Conservation (phyloP, 306 rosid species). For the Vigna mungo region DNA sequence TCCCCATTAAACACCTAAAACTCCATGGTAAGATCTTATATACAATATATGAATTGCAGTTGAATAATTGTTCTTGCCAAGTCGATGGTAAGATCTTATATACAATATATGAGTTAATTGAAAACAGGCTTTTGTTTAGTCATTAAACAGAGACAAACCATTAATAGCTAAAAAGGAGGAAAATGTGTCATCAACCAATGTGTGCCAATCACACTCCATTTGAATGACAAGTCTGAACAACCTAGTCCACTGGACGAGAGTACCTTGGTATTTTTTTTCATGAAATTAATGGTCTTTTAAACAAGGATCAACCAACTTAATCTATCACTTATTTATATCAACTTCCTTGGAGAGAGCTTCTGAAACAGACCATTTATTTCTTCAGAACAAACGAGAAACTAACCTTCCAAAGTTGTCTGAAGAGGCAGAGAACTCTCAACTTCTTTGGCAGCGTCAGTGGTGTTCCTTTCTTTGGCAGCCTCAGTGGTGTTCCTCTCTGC, state of each 20-base stretch:
- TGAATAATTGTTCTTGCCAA: too few species aligned
- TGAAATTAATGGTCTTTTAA: neutral
- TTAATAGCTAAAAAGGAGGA: neutral
- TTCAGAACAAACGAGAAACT: neutral
- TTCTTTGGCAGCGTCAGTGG: slow-evolving; percentile 55
- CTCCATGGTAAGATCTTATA: too few species aligned
- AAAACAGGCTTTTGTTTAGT: neutral
- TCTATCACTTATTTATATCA: neutral
- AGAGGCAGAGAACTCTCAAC: slow-evolving; percentile 82
- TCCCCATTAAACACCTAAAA: too few species aligned
- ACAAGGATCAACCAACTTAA: neutral
- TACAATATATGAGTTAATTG: neutral
- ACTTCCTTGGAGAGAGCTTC: too few species aligned
- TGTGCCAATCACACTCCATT: neutral
- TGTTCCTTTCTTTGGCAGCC: neutral
- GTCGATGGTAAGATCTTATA: too few species aligned
- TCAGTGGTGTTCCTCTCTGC: slow-evolving; percentile 50
- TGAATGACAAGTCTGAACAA: neutral
- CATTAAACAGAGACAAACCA: neutral
- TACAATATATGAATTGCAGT: too few species aligned
- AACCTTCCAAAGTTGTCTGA: slow-evolving; percentile 59
- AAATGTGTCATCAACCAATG: neutral
- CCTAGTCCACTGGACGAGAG: too few species aligned
- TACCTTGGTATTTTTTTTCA: too few species aligned
- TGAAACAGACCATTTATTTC: too few species aligned